Conservation (phyloP, 805 yeast species). For the Cyberlindnera samutprakarnensis region DNA sequence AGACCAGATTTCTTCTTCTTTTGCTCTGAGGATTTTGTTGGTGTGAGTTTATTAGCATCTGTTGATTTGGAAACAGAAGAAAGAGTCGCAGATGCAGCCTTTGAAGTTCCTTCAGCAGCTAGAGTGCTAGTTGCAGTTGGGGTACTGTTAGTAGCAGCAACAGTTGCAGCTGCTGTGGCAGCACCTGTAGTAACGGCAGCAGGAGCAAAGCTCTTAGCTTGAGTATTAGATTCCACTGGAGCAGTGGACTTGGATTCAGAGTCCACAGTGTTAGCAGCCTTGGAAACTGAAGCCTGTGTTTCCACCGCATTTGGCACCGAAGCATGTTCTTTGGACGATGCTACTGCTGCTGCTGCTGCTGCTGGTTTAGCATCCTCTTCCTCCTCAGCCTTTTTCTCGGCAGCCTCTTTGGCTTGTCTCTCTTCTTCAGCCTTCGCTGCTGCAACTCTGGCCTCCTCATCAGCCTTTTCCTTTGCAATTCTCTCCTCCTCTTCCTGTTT, state of each 20-base stretch:
- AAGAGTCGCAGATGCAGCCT: background rate
- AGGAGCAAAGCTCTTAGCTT: no score
- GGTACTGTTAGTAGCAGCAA: background rate
- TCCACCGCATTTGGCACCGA: no score
- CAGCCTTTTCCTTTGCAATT: slow-evolving; percentile 1
- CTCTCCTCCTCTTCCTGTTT: slow-evolving; percentile 2
- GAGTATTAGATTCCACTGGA: no score
- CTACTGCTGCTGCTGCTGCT: slow-evolving; percentile 1
- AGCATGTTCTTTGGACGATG: no score
- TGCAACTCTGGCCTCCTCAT: slow-evolving; percentile 5
- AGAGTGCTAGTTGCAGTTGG: background rate
- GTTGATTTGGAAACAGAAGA: no score
- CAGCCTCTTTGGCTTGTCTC: slow-evolving; percentile 3
- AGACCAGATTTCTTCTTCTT: no score
- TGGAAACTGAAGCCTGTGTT: no score
- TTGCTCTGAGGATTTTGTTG: no score
- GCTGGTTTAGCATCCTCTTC: background rate
- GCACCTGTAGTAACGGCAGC: background rate
- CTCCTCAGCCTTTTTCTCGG: slow-evolving; percentile 2
- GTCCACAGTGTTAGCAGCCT: no score
- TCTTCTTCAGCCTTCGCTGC: slow-evolving; percentile 6
- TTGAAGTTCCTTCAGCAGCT: background rate
- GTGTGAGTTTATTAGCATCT: no score
- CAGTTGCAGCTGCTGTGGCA: background rate
- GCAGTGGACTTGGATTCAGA: no score